Evolutionary conservation across 352 stramenopile genomes (phyloP).

Genomic region (Phytophthora pisi): DNA sequence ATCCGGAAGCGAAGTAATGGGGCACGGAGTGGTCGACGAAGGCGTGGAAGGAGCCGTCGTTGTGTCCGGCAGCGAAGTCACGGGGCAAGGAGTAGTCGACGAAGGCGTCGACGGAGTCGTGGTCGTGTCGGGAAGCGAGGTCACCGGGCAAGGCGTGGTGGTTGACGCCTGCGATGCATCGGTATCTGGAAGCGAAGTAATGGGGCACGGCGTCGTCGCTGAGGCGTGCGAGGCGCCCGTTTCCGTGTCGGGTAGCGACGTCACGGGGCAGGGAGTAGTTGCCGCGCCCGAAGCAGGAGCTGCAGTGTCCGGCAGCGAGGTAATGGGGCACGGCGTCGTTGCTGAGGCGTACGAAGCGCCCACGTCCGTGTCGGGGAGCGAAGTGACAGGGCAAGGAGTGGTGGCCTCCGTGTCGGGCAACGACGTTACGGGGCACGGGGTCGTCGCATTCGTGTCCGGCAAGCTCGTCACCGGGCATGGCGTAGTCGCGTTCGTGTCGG

Average conservation of each 20-base stretch:
- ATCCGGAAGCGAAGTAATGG: constrained; percentile 1
- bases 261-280: constrained; percentile 7
- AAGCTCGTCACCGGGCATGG: constrained; percentile 16
- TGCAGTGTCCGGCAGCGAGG: constrained; percentile 11
- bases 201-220: neutral
- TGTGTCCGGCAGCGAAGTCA: constrained; percentile 7
- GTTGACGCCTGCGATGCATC: neutral
- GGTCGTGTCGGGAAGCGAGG: neutral
- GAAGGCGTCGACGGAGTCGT: neutral
- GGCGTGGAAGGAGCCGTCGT: neutral
- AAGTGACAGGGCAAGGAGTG: constrained; percentile 12
- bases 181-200: neutral
- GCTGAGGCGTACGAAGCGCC: neutral
- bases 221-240: neutral
- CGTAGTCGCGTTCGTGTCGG: constrained; percentile 13
- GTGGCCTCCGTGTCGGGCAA: constrained; percentile 9
- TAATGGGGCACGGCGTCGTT: constrained; percentile 10
- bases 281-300: neutral
- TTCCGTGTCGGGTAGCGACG: constrained; percentile 3
- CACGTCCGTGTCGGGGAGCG: constrained; percentile 1
- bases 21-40: neutral
- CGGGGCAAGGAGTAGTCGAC: neutral
- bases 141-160: neutral
- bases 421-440: constrained; percentile 16
- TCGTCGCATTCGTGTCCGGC: constrained; percentile 12